Conservation (phyloP, 2,329 filamentous ascomycete genomes). For the Trichocomaceae sp. region DNA sequence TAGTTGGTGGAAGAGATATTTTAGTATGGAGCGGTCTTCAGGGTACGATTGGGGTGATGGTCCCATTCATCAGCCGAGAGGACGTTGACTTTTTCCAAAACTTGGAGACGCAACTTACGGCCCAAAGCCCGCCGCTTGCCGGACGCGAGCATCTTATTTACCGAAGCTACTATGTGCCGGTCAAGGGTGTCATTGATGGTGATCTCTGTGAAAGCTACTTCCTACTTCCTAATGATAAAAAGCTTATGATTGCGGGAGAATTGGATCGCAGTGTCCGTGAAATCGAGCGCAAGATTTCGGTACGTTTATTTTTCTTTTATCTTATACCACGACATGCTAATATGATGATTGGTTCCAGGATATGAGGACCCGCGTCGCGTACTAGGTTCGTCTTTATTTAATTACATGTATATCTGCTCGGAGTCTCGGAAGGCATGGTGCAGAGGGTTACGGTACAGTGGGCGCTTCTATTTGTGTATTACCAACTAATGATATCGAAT, state of each 20-base stretch:
- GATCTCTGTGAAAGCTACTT: conserved; percentile 92
- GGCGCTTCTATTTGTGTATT: neutral
- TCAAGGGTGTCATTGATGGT: conserved; percentile 94
- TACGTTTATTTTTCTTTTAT: conserved; percentile 28
- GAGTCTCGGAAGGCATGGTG: conserved; percentile 13
- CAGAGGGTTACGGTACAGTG: neutral
- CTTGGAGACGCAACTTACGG: conserved; percentile 79
- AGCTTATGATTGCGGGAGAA: conserved; percentile 90
- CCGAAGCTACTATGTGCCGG: conserved; percentile 88
- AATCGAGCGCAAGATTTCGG: conserved; percentile 91
- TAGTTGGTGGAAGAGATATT: conserved; percentile 86
- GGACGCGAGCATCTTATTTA: conserved; percentile 95
- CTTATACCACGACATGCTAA: neutral
- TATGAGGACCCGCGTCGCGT: conserved; percentile 53
- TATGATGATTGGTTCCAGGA: conserved; percentile 33
- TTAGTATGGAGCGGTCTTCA: conserved; percentile 91
- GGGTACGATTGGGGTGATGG: conserved; percentile 85
- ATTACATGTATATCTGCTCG: conserved; percentile 7
- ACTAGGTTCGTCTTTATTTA: conserved; percentile 24
- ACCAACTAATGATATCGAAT: conserved; percentile 1
- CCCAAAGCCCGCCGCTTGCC: conserved; percentile 78
- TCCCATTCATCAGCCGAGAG: conserved; percentile 85
- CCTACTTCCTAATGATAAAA: conserved; percentile 76
- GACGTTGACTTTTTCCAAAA: conserved; percentile 98
- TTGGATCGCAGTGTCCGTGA: conserved; percentile 84